Evolutionary conservation across 2,329 filamentous ascomycete species (phyloP).

Genomic region (Cladosporium austrohemisphaericum): DNA sequence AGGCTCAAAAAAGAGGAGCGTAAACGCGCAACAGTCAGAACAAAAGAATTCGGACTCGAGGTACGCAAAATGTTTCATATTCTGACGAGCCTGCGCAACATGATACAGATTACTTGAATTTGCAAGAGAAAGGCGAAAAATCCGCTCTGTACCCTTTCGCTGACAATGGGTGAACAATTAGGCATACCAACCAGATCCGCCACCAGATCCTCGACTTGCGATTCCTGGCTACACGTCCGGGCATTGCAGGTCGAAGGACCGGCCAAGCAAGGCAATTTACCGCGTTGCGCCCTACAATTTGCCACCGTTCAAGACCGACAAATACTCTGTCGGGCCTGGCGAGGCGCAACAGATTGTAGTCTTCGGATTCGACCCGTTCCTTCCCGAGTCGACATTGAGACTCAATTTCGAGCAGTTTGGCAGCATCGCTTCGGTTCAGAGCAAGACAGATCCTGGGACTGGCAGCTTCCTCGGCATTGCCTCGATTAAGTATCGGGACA

Average conservation of each 20-base stretch:
- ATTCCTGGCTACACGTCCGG: constrained; percentile 58
- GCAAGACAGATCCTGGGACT: constrained; percentile 91
- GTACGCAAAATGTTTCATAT: constrained; percentile 39
- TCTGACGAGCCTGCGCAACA: constrained; percentile 37
- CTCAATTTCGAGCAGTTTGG: constrained; percentile 76
- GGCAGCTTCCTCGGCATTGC: constrained; percentile 93
- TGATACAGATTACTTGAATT: constrained; percentile 31
- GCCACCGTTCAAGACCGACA: constrained; percentile 78
- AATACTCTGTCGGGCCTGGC: constrained; percentile 80
- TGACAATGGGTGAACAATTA: constrained; percentile 47
- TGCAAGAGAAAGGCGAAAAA: constrained; percentile 23
- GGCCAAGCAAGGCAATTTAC: constrained; percentile 66
- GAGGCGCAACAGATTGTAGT: constrained; percentile 89
- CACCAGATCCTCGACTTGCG: constrained; percentile 75
- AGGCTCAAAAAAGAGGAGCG: constrained; percentile 56
- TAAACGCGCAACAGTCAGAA: constrained; percentile 37
- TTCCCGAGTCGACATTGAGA: constrained; percentile 71
- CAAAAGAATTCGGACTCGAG: constrained; percentile 37
- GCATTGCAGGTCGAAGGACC: constrained; percentile 46
- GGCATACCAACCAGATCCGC: constrained; percentile 62
- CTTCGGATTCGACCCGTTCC: constrained; percentile 91
- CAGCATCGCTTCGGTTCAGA: constrained; percentile 84
- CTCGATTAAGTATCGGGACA: constrained; percentile 82
- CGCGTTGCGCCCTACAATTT: constrained; percentile 73
- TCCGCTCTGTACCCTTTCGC: constrained; percentile 39